Base-by-base conservation (phyloP, 2,329 filamentous ascomycete species). In the Diaporthe ilicicola region DNA sequence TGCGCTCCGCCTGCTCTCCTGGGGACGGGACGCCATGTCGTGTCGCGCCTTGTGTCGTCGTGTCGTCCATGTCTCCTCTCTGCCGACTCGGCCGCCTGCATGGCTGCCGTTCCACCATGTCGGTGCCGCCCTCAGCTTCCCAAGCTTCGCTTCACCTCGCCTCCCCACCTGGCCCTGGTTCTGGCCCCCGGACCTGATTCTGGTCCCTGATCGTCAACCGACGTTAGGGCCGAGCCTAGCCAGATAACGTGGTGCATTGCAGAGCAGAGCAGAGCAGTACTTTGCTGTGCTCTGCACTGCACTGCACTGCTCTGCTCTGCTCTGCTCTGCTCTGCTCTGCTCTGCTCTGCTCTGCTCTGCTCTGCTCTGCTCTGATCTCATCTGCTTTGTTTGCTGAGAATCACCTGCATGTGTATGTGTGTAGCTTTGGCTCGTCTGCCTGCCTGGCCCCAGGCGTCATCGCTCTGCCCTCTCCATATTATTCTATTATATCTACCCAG, bases 21-120 rank as follows among this genome's bases (percentile, higher is more conserved):
- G n/a, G 17, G 29, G 24, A 29, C 15, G 29, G 29, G 17, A 54
- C 24, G 13, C 7, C 50, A 51, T 9, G 24, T 32, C 50, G 27
- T 24, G 39, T 17, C 50, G 32, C 19, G 29, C 7, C 50, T 17
- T 44, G 32, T 53, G 27, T 12, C 7, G 10, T 19, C 24, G 9
- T 54, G 7, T n/a, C 34, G 51, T n/a, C 27, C 29, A 42, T 42
- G 62, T 46, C 27, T 34, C n/a, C 34, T 46, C 27, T 34, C n/a
- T 46, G 39, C 48, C 39, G n/a, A 37, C 50, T 32, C 29, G 51
- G 65, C 65, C 65, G 65, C 65, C 50, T 55, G 22, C 54, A 62
- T 51, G 56, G 56, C 67, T 70, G 42, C 48, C 34, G 56, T 70
- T 55, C 67, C 55, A 70, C 59, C 59, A 66, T 48, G 29, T 66